Conservation (phyloP, 2,329 filamentous ascomycete genomes). For the Trichoderma asperellum region DNA sequence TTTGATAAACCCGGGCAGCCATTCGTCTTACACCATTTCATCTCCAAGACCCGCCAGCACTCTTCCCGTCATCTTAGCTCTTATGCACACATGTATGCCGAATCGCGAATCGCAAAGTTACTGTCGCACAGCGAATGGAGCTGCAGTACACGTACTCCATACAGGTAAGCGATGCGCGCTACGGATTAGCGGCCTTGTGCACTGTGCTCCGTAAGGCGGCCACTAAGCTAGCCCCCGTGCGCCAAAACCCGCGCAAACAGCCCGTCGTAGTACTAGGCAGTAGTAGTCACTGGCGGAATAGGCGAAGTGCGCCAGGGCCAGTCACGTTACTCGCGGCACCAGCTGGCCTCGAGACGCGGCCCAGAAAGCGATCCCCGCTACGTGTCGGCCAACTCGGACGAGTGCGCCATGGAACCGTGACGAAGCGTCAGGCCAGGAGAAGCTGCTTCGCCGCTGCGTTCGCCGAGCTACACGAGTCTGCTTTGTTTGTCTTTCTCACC, state of each 20-base stretch:
- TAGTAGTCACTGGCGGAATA: background rate
- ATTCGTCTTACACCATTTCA: constrained; percentile 7
- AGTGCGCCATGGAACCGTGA: background rate
- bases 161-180: background rate
- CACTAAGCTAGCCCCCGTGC: constrained; percentile 3
- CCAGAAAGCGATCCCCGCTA: constrained; percentile 1
- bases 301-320: constrained; percentile 3
- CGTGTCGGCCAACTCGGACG: constrained; percentile 16
- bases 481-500: constrained; percentile 1
- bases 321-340: constrained; percentile 15
- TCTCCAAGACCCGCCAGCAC: background rate
- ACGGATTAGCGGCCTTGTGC: background rate
- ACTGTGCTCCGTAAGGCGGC: background rate
- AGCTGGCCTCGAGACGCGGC: background rate
- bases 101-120: background rate
- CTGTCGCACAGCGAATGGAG: background rate
- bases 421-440: background rate
- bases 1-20: background rate
- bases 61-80: background rate
- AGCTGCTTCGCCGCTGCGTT: constrained; percentile 18
- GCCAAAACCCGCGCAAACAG: background rate
- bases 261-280: background rate
- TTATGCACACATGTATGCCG: background rate
- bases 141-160: too few relatives aligned
- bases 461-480: constrained; percentile 15